These are phyloP conservation scores for Ramularia endophylla DNA, from an alignment of 2,329 filamentous ascomycete genomes.

Conservation along the genomic window DNA sequence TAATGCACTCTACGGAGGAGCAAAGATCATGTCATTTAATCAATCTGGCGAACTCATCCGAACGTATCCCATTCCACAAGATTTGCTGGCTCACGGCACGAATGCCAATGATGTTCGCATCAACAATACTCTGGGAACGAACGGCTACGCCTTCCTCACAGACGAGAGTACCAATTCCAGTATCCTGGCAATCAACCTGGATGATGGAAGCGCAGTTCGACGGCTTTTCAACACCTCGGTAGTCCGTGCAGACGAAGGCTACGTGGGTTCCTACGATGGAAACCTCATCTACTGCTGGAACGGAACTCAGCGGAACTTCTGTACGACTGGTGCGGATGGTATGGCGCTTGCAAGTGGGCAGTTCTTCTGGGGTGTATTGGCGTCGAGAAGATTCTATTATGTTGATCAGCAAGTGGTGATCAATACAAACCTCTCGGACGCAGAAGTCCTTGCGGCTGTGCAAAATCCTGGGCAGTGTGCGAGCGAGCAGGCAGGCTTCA, in stretches of 20 bases:
- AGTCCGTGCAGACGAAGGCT: slow-evolving; percentile 35
- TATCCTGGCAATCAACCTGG: slow-evolving; percentile 36
- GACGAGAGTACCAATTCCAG: slow-evolving; percentile 36
- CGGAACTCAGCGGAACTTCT: slow-evolving; percentile 19
- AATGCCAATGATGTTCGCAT: slow-evolving; percentile 41
- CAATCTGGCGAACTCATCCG: slow-evolving; percentile 29
- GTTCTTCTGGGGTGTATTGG: slow-evolving; percentile 40
- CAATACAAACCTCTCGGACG: slow-evolving; percentile 30
- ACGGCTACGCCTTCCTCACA: slow-evolving; percentile 38
- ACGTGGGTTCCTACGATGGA: slow-evolving; percentile 35
- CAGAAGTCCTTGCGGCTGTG: slow-evolving; percentile 33
- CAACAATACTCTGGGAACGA: slow-evolving; percentile 38
- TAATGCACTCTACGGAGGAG: slow-evolving; percentile 30
- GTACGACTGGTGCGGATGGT: slow-evolving; percentile 22
- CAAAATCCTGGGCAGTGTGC: slow-evolving; percentile 36
- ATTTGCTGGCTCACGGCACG: slow-evolving; percentile 30
- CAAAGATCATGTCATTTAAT: slow-evolving; percentile 41
- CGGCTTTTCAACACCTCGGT: slow-evolving; percentile 36
- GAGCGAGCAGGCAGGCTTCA: slow-evolving; percentile 39
- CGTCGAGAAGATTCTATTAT: slow-evolving; percentile 38
- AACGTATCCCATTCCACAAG: slow-evolving; percentile 35
- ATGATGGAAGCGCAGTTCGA: slow-evolving; percentile 31
- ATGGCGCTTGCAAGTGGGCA: slow-evolving; percentile 37
- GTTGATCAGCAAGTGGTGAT: slow-evolving; percentile 33
- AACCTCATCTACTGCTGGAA: slow-evolving; percentile 24